These are phyloP conservation scores for Aspergillus udagawae DNA, from an alignment of 2,329 filamentous ascomycete genomes.

Conservation along the genomic window DNA sequence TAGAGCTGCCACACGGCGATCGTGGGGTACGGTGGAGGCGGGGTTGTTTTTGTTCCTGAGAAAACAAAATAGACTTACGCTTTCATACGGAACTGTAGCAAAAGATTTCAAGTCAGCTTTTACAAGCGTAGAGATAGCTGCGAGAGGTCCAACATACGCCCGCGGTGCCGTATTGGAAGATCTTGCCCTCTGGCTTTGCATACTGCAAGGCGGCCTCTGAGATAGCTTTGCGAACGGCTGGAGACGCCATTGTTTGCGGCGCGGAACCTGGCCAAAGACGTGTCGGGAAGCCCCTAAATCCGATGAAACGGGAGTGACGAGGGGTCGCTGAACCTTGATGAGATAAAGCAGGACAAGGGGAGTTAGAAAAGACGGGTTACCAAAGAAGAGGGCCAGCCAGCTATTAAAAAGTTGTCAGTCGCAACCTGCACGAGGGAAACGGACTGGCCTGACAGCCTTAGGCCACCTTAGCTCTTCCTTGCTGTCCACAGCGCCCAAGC, in stretches of 20 bases:
- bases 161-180: conserved; percentile 59
- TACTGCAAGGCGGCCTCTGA: conserved; percentile 46
- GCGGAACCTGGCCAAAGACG: conserved; percentile 10
- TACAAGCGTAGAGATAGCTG: conserved; percentile 1
- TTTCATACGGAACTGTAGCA: conserved; percentile 62
- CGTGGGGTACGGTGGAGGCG: conserved; percentile 29
- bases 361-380: conserved; percentile 6
- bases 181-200: conserved; percentile 46
- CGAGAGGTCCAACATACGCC: conserved; percentile 47
- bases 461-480: background rate
- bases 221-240: conserved; percentile 43
- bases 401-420: conserved; percentile 1
- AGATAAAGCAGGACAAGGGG: background rate
- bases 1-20: conserved; percentile 31
- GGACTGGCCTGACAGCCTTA: background rate
- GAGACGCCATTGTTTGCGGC: conserved; percentile 39
- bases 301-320: background rate
- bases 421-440: background rate
- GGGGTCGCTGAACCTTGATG: background rate
- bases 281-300: background rate
- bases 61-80: conserved; percentile 48
- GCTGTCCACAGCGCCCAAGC: conserved; percentile 11
- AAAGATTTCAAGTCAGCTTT: conserved; percentile 15
- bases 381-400: conserved; percentile 10
- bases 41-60: conserved; percentile 23